Percentiles rank a stretch among this genome's conserved stretches.
Evolutionary conservation across 352 stramenopile species (phyloP).

Genomic region (Phytopythium kandeliae): DNA sequence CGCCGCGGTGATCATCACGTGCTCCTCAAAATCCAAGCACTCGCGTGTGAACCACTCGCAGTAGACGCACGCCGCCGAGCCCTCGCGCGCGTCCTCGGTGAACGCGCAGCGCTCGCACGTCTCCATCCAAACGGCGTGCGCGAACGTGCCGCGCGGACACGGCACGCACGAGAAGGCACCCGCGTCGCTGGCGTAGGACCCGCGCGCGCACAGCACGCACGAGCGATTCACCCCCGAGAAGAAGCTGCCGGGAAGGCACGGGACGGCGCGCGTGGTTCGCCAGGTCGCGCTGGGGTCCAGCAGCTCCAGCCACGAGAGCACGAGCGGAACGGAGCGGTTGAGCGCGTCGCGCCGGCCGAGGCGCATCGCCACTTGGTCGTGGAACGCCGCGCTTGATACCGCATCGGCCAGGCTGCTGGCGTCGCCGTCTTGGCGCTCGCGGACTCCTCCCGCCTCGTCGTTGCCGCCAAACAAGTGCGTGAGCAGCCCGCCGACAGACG

Average conservation of each 20-base stretch:
- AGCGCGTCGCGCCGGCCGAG: slow-evolving; percentile 5
- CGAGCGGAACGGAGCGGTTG: slow-evolving; percentile 8
- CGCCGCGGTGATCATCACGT: slow-evolving; percentile 27
- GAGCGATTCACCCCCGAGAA: slow-evolving; percentile 10
- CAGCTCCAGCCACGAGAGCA: slow-evolving; percentile 9
- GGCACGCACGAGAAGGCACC: slow-evolving; percentile 26
- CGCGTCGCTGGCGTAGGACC: slow-evolving; percentile 19
- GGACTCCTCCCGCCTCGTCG: too few species aligned
- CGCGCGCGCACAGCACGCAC: slow-evolving; percentile 29
- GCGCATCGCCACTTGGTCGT: background rate
- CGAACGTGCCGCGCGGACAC: slow-evolving; percentile 36
- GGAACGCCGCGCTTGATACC: slow-evolving; percentile 1
- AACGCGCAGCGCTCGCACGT: slow-evolving; percentile 30
- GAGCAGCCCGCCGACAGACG: background rate
- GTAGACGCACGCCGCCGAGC: slow-evolving; percentile 28
- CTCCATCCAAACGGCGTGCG: slow-evolving; percentile 24
- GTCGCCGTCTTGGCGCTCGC: too few species aligned
- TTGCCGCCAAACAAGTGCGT: background rate
- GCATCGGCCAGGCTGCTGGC: background rate
- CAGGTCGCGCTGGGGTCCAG: slow-evolving; percentile 3
- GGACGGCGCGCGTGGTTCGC: slow-evolving; percentile 20
- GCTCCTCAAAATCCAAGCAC: slow-evolving; percentile 52
- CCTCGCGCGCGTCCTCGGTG: slow-evolving; percentile 24
- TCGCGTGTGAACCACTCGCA: slow-evolving; percentile 49
- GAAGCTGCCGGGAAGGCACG: slow-evolving; percentile 25